These are phyloP conservation scores for apple (Malus domestica) DNA, from an alignment of 306 rosid genomes.

Conservation along the genomic window DNA sequence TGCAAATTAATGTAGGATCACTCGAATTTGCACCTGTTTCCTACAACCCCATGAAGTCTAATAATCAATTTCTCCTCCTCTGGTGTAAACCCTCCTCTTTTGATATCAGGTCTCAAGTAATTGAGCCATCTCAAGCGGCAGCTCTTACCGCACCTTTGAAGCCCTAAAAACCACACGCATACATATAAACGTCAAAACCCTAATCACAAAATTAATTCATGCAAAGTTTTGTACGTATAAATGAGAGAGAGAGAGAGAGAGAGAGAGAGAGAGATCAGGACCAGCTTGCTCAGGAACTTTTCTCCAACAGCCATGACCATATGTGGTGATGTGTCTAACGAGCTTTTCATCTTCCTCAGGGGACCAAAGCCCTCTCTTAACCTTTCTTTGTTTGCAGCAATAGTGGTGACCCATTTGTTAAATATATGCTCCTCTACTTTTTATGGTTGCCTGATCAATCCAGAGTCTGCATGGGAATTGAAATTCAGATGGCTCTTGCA, in stretches of 20 bases:
- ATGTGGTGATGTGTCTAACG: constrained; percentile 74
- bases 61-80: constrained; percentile 93
- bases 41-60: constrained; percentile 89
- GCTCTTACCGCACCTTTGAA: constrained; percentile 97
- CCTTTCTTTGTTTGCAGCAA: constrained; percentile 97
- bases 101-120: constrained; percentile 94
- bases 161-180: constrained; percentile 38
- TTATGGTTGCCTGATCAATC: not conserved
- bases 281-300: constrained; percentile 98
- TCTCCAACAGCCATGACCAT: constrained; percentile 98
- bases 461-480: not conserved
- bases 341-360: constrained; percentile 99
- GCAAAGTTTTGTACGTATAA: not conserved
- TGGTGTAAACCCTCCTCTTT: constrained; percentile 88
- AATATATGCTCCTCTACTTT: not conserved
- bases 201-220: not conserved
- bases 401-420: constrained; percentile 84
- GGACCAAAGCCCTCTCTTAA: constrained; percentile 97
- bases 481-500: not conserved
- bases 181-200: not conserved
- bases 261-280: not conserved
- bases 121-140: constrained; percentile 95
- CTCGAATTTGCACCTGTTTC: constrained; percentile 60
- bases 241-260: not conserved
- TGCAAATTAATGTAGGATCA: not conserved